These are phyloP conservation scores for Botrytis cinerea DNA, from an alignment of 2,329 filamentous ascomycete species.

Conservation along the genomic window DNA sequence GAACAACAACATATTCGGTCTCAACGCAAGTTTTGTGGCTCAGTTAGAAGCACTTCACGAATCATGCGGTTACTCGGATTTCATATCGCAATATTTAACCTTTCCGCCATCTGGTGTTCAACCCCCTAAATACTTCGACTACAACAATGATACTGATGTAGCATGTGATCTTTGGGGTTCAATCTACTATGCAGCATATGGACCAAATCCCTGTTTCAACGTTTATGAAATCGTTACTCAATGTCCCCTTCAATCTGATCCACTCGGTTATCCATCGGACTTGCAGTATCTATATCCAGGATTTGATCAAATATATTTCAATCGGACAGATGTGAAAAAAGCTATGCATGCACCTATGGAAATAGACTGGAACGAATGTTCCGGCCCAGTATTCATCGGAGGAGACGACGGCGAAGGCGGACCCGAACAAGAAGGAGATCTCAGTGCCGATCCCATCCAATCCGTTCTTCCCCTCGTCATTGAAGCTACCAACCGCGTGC, in stretches of 20 bases:
- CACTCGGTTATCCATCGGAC: constrained; percentile 42
- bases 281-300: constrained; percentile 44
- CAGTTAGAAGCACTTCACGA: background rate
- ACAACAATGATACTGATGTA: background rate
- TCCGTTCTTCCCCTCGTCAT: constrained; percentile 51
- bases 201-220: constrained; percentile 52
- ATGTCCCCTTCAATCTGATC: constrained; percentile 47
- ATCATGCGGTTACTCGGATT: background rate
- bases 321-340: constrained; percentile 52
- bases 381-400: constrained; percentile 47
- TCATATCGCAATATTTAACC: background rate
- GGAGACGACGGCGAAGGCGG: constrained; percentile 25
- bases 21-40: background rate
- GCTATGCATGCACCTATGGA: constrained; percentile 50
- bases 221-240: constrained; percentile 50
- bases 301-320: constrained; percentile 50
- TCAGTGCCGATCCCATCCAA: constrained; percentile 44
- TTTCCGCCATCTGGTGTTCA: background rate
- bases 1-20: background rate
- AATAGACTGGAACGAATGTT: constrained; percentile 48
- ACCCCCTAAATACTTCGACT: background rate
- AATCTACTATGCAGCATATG: constrained; percentile 34
- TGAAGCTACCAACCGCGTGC: constrained; percentile 53
- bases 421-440: constrained; percentile 40
- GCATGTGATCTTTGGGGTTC: background rate